Evolutionary conservation across 225 moss, liverwort and hornwort genomes (phyloP).

Genomic region (Polytrichum commune): DNA sequence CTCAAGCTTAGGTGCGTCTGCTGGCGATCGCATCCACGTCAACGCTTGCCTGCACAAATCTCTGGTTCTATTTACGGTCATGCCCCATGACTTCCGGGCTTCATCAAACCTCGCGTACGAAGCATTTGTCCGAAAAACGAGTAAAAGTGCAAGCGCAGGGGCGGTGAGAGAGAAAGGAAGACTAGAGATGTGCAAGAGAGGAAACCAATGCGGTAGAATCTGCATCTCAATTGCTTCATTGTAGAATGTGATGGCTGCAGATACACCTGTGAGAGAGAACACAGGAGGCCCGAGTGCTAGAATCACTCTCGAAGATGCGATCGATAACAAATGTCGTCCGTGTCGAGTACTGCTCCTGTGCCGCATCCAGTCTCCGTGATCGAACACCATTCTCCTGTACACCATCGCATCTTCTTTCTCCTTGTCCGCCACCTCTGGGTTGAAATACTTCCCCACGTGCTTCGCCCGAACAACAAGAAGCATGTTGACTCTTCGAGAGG

Average conservation of each 20-base stretch:
- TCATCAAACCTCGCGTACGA: slow-evolving; percentile 73
- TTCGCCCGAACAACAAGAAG: background rate
- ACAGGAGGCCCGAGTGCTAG: slow-evolving; percentile 63
- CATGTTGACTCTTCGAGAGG: no score
- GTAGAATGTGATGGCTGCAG: slow-evolving; percentile 43
- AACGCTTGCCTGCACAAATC: slow-evolving; percentile 59
- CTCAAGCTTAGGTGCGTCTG: slow-evolving; percentile 36
- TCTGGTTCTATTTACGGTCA: slow-evolving; percentile 54
- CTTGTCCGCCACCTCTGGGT: slow-evolving; percentile 21
- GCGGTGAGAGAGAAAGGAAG: slow-evolving; percentile 58
- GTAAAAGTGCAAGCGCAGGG: slow-evolving; percentile 60
- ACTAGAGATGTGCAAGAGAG: slow-evolving; percentile 58
- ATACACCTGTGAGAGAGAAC: slow-evolving; percentile 39
- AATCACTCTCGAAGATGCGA: slow-evolving; percentile 64
- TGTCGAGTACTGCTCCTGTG: slow-evolving; percentile 54
- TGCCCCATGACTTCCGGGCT: slow-evolving; percentile 68
- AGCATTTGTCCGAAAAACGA: slow-evolving; percentile 84
- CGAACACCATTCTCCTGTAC: slow-evolving; percentile 57
- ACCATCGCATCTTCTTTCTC: slow-evolving; percentile 54
- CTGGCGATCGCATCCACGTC: slow-evolving; percentile 37
- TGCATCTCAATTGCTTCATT: slow-evolving; percentile 38
- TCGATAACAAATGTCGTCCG: slow-evolving; percentile 55
- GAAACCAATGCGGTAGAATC: slow-evolving; percentile 45
- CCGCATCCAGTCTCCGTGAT: slow-evolving; percentile 68
- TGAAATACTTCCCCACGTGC: slow-evolving; percentile 9